These are phyloP conservation scores for Trichomonas vaginalis DNA, from an alignment of 208 protist species.

Conservation along the genomic window DNA sequence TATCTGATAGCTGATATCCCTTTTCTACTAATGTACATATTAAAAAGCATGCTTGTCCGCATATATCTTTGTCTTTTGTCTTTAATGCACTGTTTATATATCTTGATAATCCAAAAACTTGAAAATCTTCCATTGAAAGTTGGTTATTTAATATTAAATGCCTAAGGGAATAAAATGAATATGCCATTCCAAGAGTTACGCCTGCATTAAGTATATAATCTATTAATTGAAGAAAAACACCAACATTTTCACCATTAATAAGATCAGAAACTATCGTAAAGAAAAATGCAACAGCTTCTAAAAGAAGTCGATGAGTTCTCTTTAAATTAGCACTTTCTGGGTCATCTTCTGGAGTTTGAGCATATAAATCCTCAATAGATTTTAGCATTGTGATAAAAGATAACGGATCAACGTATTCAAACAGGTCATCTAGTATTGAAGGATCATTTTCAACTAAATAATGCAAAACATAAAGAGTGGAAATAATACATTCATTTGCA, in stretches of 20 bases:
- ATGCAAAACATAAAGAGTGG: not conserved
- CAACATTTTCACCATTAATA: not conserved
- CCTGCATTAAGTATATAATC: not conserved
- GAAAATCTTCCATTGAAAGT: not conserved
- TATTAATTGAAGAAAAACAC: not conserved
- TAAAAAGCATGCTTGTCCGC: not conserved
- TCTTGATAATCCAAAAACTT: not conserved
- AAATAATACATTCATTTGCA: not conserved
- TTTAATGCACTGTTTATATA: not conserved
- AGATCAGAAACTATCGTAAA: not conserved
- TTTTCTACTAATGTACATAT: not conserved
- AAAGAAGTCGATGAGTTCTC: not conserved
- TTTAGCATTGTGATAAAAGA: not conserved
- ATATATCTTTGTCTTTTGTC: not conserved
- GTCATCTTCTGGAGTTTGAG: not conserved
- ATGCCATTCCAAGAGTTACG: not conserved
- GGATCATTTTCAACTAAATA: not conserved
- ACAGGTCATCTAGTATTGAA: not conserved
- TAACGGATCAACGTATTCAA: not conserved
- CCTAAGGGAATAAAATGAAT: not conserved
- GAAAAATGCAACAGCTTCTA: not conserved
- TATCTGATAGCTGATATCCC: not conserved
- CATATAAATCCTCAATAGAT: not conserved
- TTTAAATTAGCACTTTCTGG: not conserved
- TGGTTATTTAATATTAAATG: not conserved